Conservation (phyloP, 139 green algal species). For the Chlorella sp. region DNA sequence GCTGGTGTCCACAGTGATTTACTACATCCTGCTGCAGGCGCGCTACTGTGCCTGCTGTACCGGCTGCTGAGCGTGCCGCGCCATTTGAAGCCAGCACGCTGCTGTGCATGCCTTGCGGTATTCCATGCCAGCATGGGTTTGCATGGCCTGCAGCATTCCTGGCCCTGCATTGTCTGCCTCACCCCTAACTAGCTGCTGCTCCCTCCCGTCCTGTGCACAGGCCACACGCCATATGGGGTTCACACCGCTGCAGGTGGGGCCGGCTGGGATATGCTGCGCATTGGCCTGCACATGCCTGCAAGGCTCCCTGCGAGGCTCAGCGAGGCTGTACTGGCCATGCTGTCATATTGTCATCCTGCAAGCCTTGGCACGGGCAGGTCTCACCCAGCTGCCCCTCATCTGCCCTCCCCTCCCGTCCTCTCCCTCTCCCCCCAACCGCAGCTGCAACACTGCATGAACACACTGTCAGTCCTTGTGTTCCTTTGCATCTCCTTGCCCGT, state of each 20-base stretch:
- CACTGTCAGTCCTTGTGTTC: not conserved
- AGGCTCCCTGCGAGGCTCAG: too few relatives aligned
- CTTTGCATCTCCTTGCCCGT: constrained; percentile 14
- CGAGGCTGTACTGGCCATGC: too few relatives aligned
- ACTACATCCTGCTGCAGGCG: constrained; percentile 28
- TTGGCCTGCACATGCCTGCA: too few relatives aligned
- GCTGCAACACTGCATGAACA: constrained; percentile 36
- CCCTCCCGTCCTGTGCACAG: not conserved
- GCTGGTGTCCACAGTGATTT: not conserved
- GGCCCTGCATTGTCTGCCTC: not conserved
- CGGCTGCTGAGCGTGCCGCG: not conserved
- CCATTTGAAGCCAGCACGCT: too few relatives aligned
- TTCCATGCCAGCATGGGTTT: too few relatives aligned
- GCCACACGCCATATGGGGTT: constrained; percentile 7
- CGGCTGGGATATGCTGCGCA: too few relatives aligned
- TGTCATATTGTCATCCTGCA: too few relatives aligned
- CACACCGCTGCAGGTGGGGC: not conserved
- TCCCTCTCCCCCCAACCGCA: not conserved
- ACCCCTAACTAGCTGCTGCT: not conserved
- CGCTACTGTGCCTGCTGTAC: not conserved
- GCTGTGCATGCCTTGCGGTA: too few relatives aligned
- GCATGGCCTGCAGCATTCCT: too few relatives aligned
- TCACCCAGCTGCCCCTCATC: too few relatives aligned
- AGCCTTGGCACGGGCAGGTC: too few relatives aligned
- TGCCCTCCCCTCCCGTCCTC: not conserved